Evolutionary conservation across 2,329 filamentous ascomycete genomes (phyloP).

Genomic region (Podosphaera xanthii): DNA sequence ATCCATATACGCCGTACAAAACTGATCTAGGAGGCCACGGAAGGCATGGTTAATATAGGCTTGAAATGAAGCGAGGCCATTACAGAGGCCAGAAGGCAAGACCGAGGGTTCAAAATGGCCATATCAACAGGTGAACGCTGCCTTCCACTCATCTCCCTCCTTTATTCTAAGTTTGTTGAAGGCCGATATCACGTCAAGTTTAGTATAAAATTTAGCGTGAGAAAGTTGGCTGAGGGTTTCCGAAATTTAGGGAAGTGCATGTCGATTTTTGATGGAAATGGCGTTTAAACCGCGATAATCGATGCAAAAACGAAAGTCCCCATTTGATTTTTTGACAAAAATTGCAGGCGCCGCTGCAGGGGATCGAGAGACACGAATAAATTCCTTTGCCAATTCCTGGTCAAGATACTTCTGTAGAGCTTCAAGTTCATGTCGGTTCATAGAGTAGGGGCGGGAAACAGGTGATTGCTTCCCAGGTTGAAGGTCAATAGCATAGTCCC

Average conservation of each 20-base stretch:
- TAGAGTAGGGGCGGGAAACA: no score
- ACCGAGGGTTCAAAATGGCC: background rate
- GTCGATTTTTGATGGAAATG: background rate
- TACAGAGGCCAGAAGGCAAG: slow-evolving; percentile 1
- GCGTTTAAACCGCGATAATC: background rate
- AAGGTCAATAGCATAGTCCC: no score
- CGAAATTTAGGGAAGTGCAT: background rate
- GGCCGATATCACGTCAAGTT: background rate
- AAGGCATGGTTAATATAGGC: background rate
- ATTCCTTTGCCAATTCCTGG: background rate
- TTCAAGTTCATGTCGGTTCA: no score
- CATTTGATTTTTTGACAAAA: background rate
- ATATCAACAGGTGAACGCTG: background rate
- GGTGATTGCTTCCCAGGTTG: no score
- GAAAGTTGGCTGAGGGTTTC: background rate
- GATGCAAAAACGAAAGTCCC: background rate
- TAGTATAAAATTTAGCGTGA: no score
- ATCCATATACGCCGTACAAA: no score
- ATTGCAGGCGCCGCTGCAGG: background rate
- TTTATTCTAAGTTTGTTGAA: slow-evolving; percentile 1
- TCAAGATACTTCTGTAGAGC: background rate
- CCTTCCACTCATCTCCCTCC: background rate
- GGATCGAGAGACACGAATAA: background rate
- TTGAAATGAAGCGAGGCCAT: slow-evolving; percentile 1
- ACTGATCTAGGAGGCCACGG: no score